Percentiles rank a stretch among this genome's conserved stretches.
phyloP scores from a whole-genome alignment of 1,284 basidiomycete species.

The Apiotrichum montevideense region DNA sequence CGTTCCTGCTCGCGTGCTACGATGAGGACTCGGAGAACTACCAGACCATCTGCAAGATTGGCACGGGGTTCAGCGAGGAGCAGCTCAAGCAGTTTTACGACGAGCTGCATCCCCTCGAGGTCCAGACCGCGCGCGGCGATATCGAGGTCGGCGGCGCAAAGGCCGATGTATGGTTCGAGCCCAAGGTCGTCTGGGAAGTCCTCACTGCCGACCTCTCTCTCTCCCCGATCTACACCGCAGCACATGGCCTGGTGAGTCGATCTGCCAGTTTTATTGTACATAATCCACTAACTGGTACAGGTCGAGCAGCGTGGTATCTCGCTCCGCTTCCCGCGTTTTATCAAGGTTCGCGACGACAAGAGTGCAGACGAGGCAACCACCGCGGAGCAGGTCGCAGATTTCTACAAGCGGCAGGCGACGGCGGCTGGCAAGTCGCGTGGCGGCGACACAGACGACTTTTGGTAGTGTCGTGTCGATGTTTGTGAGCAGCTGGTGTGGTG shows the following conservation, averaged over 20 bases:
- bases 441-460: conserved; percentile 70
- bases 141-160: conserved; percentile 83
- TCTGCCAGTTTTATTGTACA: too few relatives aligned
- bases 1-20: conserved; percentile 90
- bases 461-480: conserved; percentile 39
- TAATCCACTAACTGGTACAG: conserved; percentile 46
- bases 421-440: conserved; percentile 60
- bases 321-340: conserved; percentile 90
- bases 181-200: conserved; percentile 95
- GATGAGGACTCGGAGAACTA: conserved; percentile 84
- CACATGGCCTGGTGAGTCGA: conserved; percentile 76
- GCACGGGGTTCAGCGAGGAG: conserved; percentile 96
- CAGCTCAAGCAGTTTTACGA: conserved; percentile 74
- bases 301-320: conserved; percentile 85
- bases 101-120: conserved; percentile 72
- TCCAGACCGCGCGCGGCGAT: conserved; percentile 55
- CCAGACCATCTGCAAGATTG: conserved; percentile 98
- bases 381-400: conserved; percentile 90
- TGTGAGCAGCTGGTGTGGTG: not conserved
- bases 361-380: conserved; percentile 82
- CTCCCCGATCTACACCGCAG: conserved; percentile 94
- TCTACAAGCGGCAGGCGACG: conserved; percentile 85
- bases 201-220: conserved; percentile 93
- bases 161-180: conserved; percentile 92
- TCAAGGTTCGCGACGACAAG: conserved; percentile 90